Conservation (phyloP, 495 filamentous ascomycete species). For the Trichoderma asperelloides region DNA sequence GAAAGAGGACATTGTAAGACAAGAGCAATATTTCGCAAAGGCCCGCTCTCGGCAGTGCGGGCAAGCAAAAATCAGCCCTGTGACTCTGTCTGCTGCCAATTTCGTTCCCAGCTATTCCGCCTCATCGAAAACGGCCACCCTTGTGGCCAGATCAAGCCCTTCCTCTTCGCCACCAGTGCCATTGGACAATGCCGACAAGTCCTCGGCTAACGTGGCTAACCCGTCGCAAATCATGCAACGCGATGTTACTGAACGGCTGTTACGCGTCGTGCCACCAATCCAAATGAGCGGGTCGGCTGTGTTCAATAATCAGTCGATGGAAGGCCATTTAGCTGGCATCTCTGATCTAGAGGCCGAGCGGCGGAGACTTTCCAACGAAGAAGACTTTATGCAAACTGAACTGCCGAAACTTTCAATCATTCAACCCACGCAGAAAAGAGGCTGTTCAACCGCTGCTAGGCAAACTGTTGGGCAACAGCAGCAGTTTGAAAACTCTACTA, state of each 20-base stretch:
- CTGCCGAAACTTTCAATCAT: not conserved
- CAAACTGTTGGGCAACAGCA: not conserved
- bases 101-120: not conserved
- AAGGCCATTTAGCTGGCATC: not conserved
- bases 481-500: not conserved
- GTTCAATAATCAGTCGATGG: not conserved
- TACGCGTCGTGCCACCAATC: no score
- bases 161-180: not conserved
- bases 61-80: not conserved
- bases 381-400: not conserved
- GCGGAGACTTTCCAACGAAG: not conserved
- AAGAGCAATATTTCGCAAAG: slow-evolving; percentile 9
- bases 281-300: not conserved
- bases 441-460: not conserved
- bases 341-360: not conserved
- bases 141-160: not conserved
- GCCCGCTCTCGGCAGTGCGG: not conserved
- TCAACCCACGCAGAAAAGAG: not conserved
- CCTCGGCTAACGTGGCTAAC: not conserved
- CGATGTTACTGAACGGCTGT: not conserved
- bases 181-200: not conserved
- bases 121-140: not conserved
- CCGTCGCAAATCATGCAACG: not conserved
- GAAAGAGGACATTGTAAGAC: not conserved
- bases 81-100: not conserved